Evolutionary conservation across 768 basidiomycete species (phyloP).

Genomic region (Boletus reticulatus): DNA sequence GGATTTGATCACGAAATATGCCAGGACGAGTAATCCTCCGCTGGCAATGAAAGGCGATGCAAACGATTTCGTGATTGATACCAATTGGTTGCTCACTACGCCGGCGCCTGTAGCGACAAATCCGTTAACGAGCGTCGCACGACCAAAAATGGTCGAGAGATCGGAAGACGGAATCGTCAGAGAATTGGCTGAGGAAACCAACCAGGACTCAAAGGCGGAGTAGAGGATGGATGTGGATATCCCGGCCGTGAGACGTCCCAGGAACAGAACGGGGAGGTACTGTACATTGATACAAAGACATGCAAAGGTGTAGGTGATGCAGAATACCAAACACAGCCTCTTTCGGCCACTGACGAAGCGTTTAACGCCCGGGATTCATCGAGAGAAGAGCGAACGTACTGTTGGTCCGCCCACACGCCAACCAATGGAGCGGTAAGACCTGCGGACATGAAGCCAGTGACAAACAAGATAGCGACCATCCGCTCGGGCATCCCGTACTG

Average conservation of each 20-base stretch:
- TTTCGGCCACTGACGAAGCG: constrained; percentile 54
- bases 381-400: constrained; percentile 30
- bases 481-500: constrained; percentile 64
- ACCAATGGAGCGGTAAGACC: constrained; percentile 68
- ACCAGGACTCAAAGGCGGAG: constrained; percentile 77
- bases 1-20: constrained; percentile 53
- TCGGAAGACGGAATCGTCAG: constrained; percentile 52
- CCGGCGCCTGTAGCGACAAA: constrained; percentile 69
- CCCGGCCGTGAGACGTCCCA: constrained; percentile 67
- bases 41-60: constrained; percentile 68
- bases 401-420: constrained; percentile 76
- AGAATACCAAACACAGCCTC: constrained; percentile 68
- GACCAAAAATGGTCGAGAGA: constrained; percentile 68
- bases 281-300: constrained; percentile 60
- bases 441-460: constrained; percentile 74
- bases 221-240: constrained; percentile 74
- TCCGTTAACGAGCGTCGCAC: constrained; percentile 71
- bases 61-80: constrained; percentile 49
- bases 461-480: constrained; percentile 67
- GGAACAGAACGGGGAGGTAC: constrained; percentile 54
- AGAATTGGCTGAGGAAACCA: constrained; percentile 59
- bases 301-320: constrained; percentile 58
- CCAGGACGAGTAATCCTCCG: constrained; percentile 50
- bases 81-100: constrained; percentile 63
- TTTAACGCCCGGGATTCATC: not conserved